phyloP scores from a whole-genome alignment of 2,329 filamentous ascomycete genomes.

The Dothistroma septosporum region DNA sequence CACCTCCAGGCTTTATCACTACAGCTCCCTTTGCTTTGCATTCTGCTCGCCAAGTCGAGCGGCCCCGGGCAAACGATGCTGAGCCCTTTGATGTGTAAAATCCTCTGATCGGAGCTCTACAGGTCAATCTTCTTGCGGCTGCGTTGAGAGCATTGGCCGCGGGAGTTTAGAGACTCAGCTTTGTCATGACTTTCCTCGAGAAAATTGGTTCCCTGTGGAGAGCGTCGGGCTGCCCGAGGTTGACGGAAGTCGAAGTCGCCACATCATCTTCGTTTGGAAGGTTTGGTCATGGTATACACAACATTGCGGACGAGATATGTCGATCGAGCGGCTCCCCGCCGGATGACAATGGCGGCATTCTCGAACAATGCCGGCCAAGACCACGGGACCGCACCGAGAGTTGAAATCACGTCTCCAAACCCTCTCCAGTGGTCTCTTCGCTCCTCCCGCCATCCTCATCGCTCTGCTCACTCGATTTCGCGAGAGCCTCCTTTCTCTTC shows the following conservation, averaged over 20 bases:
- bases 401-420: background rate
- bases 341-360: too few species aligned
- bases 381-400: background rate
- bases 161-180: background rate
- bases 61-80: background rate
- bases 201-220: background rate
- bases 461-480: background rate
- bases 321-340: too few species aligned
- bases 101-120: background rate
- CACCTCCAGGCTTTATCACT: background rate
- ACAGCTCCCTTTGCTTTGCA: background rate
- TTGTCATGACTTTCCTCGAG: background rate
- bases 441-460: background rate
- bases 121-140: background rate
- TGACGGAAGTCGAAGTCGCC: background rate
- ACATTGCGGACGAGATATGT: too few species aligned
- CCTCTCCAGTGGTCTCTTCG: background rate
- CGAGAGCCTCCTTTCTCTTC: constrained; percentile 1
- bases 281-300: too few species aligned
- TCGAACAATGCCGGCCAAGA: background rate
- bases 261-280: too few species aligned
- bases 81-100: background rate
- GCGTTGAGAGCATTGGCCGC: background rate
- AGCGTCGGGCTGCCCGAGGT: background rate
- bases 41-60: background rate